Percentiles rank a stretch among this genome's conserved stretches.
Conservation (phyloP, 768 basidiomycete species). For the Xanthoconium purpureum region DNA sequence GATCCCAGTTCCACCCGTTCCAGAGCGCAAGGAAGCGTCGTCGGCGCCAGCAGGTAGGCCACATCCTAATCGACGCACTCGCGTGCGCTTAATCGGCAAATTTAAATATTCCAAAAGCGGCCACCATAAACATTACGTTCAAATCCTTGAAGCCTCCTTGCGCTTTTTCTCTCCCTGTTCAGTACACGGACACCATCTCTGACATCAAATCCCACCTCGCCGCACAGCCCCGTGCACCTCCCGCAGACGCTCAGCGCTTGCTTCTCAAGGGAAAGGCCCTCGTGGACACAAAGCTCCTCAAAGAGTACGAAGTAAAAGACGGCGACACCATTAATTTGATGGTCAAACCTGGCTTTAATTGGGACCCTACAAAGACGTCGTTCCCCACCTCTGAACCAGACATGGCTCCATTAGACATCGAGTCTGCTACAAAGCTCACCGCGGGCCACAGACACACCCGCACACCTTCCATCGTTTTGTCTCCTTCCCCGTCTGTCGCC, state of each 20-base stretch:
- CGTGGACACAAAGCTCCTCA: slow-evolving; percentile 81
- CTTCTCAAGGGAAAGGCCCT: slow-evolving; percentile 94
- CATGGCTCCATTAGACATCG: slow-evolving; percentile 16
- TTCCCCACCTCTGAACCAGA: slow-evolving; percentile 24
- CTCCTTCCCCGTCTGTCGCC: slow-evolving; percentile 63
- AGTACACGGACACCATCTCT: slow-evolving; percentile 79
- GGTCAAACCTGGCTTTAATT: slow-evolving; percentile 71
- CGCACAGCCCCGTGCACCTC: slow-evolving; percentile 63
- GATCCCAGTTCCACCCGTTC: slow-evolving; percentile 61
- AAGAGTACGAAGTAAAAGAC: slow-evolving; percentile 83
- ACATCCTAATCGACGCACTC: not conserved
- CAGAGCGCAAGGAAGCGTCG: slow-evolving; percentile 44
- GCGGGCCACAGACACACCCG: slow-evolving; percentile 50
- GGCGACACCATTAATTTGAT: slow-evolving; percentile 84
- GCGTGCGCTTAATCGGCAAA: slow-evolving; percentile 13
- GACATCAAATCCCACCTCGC: slow-evolving; percentile 77
- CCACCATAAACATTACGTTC: slow-evolving; percentile 64
- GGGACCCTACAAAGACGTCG: slow-evolving; percentile 50
- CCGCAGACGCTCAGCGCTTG: slow-evolving; percentile 77
- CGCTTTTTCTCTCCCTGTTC: slow-evolving; percentile 67
- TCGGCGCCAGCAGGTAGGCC: slow-evolving; percentile 32
- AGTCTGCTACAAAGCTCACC: slow-evolving; percentile 27
- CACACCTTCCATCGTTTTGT: slow-evolving; percentile 75
- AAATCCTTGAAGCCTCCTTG: slow-evolving; percentile 90
- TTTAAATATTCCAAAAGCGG: slow-evolving; percentile 9